Evolutionary conservation across 352 stramenopile genomes (phyloP).

Genomic region (Albugo candida): DNA sequence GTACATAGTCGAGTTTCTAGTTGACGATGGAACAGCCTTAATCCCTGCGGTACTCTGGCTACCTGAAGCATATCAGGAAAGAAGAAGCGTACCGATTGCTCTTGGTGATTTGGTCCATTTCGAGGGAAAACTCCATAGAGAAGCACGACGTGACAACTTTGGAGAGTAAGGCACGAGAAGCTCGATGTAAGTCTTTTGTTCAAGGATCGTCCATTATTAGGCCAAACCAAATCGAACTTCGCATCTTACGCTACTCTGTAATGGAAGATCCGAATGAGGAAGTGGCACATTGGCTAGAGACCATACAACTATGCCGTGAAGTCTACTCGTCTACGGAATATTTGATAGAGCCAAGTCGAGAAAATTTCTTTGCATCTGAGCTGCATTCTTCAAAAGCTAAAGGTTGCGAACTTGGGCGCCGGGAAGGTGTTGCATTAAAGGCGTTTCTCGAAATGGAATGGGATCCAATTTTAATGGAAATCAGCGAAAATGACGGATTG

Average conservation of each 20-base stretch:
- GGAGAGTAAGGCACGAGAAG: constrained; percentile 7
- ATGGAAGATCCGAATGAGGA: constrained; percentile 54
- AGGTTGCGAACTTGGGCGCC: no score
- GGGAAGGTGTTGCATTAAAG: no score
- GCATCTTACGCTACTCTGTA: constrained; percentile 23
- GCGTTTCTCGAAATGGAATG: no score
- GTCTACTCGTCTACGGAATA: no score
- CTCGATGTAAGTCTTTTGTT: neutral
- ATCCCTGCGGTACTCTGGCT: constrained; percentile 36
- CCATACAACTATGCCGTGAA: no score
- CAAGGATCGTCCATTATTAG: neutral
- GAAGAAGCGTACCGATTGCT: neutral
- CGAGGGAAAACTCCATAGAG: constrained; percentile 45
- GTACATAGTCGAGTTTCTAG: constrained; percentile 32
- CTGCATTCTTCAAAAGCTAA: no score
- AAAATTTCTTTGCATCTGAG: no score
- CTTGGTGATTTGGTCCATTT: constrained; percentile 57
- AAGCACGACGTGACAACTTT: constrained; percentile 18
- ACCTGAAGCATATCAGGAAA: constrained; percentile 2
- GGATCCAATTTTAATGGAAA: no score
- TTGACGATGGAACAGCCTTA: constrained; percentile 55
- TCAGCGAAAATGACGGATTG: no score
- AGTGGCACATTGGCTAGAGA: constrained; percentile 32
- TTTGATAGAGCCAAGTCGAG: no score
- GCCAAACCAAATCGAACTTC: constrained; percentile 17